Evolutionary conservation across 306 rosid genomes (phyloP), one percentile per base, ranked within the genome.

Genomic region (Biancaea sappan): DNA sequence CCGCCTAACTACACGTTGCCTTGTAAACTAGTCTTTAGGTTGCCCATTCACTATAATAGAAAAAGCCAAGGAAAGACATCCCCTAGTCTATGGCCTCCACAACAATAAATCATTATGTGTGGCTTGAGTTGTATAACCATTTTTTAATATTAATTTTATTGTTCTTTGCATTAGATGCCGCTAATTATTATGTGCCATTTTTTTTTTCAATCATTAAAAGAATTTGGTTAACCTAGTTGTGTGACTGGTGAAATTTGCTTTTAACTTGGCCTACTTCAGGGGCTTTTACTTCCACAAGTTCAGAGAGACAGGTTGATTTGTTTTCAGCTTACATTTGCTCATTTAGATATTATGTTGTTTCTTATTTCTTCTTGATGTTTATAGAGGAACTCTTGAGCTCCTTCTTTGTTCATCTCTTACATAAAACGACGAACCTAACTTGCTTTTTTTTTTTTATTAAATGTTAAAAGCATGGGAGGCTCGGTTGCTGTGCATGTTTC

Each of bases 401-500:
- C 62, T 24, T 50, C 38, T 82, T 74, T 24, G 26, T 32, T 9
- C 37, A 72, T 74, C 18, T 31, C 44, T 64, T 71, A 29, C 66
- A 46, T 18, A 40, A 66, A 79, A 41, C 48, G 70, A 66, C 43
- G 70, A 58, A 51, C 28, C 61, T 57, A 83, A 60, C 66, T 25
- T 79, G 28, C 18, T 26, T 52, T 48, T 28, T 70, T 38, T 22
- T 16, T 50, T 61, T 26, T 7, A 2, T 60, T 32, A n/a, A 1
- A 18, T 1, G 28, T 35, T 76, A 69, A 64, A 80, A 91, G 98
- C 84, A 91, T 94, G 97, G 98, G 98, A 76, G 98, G 98, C 62
- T 90, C 98, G 24, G 86, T 94, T 35, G 98, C 96, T 80, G 96
- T 92, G 76, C 99, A 94, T 79, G 86, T 92, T 80, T 95, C 97